A percentile compares a stretch with the other conserved stretches of the same genome.
Evolutionary conservation across 2,329 filamentous ascomycete genomes (phyloP).

Genomic region (Chrysoporthe cubensis): DNA sequence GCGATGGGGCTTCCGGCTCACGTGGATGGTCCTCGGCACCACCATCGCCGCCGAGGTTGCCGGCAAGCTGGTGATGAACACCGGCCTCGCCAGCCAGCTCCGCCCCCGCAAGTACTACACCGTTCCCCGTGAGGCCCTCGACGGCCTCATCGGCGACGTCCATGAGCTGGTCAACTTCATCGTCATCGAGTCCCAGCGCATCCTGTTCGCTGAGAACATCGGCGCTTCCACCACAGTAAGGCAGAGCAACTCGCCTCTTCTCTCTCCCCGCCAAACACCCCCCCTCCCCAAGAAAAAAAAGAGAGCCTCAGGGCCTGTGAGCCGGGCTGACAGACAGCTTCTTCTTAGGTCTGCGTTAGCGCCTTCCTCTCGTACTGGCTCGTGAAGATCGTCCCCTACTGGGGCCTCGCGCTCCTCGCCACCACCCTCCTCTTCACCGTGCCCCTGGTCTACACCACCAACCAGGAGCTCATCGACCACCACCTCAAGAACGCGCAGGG

Average conservation of each 20-base stretch:
- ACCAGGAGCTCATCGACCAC: constrained; percentile 71
- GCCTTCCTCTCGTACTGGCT: constrained; percentile 70
- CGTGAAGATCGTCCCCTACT: constrained; percentile 71
- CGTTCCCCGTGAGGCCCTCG: constrained; percentile 64
- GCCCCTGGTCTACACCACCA: constrained; percentile 67
- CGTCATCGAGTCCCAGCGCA: constrained; percentile 70
- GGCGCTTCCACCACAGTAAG: constrained; percentile 61
- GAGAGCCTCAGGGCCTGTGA: constrained; percentile 1
- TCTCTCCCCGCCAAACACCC: too few species aligned
- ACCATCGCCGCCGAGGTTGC: constrained; percentile 64
- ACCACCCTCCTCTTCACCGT: constrained; percentile 64
- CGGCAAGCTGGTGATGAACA: constrained; percentile 64
- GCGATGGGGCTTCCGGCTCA: constrained; percentile 67
- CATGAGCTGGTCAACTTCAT: constrained; percentile 75
- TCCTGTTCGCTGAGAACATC: constrained; percentile 71
- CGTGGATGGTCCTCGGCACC: constrained; percentile 64
- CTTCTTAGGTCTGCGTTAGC: constrained; percentile 56
- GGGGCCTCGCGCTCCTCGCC: constrained; percentile 66
- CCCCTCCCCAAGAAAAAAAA: too few species aligned
- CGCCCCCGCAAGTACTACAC: constrained; percentile 71
- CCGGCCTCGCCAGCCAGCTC: constrained; percentile 66
- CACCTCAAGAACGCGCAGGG: constrained; percentile 62
- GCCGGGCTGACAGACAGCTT: constrained; percentile 14
- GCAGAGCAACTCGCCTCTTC: constrained; percentile 33
- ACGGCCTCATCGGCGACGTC: constrained; percentile 64